These are phyloP conservation scores for Sorghum bicolor DNA, from an alignment of 176 grass and related monocot species.

Conservation along the genomic window DNA sequence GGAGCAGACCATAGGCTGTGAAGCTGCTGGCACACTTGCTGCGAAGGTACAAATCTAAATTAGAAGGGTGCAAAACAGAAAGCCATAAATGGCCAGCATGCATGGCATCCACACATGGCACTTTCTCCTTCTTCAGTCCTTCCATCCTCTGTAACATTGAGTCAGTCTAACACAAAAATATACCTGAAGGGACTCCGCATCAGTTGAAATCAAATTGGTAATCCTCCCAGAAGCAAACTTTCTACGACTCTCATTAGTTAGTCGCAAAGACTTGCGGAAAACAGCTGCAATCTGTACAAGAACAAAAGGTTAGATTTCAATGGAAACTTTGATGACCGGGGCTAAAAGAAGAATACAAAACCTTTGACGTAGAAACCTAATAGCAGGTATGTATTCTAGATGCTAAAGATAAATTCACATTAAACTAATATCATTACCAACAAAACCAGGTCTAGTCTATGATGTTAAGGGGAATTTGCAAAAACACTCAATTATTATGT, in stretches of 20 bases:
- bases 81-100: constrained; percentile 1
- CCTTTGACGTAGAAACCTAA: not conserved
- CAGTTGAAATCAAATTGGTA: constrained; percentile 98
- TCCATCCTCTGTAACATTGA: constrained; percentile 17
- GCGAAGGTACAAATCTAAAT: constrained; percentile 38
- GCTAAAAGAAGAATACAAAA: not conserved
- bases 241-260: constrained; percentile 80
- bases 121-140: not conserved
- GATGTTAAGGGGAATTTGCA: not conserved
- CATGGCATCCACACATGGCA: constrained; percentile 9
- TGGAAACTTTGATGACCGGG: not conserved
- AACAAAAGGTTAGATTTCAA: not conserved
- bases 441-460: not conserved
- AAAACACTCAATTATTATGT: not conserved
- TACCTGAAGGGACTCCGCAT: constrained; percentile 95
- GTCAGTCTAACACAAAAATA: constrained; percentile 7
- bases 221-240: constrained; percentile 93
- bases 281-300: no score
- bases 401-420: not conserved
- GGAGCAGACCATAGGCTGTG: constrained; percentile 99
- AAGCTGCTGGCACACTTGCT: constrained; percentile 98
- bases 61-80: constrained; percentile 5
- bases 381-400: not conserved
- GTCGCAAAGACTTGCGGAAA: constrained; percentile 89
- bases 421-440: not conserved